Conservation (phyloP, 2,329 filamentous ascomycete species). For the Alternaria sp. region DNA sequence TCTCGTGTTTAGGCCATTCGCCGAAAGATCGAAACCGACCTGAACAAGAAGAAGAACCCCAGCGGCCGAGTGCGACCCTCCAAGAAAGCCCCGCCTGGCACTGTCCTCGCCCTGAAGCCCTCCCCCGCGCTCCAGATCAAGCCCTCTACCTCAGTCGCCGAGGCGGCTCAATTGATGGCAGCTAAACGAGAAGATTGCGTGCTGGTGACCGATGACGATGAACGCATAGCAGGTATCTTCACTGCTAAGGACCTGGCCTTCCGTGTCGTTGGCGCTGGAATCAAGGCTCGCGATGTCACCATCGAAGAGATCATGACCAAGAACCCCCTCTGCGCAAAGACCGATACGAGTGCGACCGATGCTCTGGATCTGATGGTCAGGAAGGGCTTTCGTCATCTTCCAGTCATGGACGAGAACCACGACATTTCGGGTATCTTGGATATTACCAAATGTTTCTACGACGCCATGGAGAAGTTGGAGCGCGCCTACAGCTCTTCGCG, state of each 20-base stretch:
- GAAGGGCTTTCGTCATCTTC: constrained; percentile 96
- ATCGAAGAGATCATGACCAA: constrained; percentile 99
- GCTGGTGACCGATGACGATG: constrained; percentile 95
- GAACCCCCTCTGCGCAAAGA: constrained; percentile 96
- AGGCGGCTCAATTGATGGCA: constrained; percentile 98
- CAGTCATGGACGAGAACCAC: constrained; percentile 99
- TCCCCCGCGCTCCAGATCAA: constrained; percentile 98
- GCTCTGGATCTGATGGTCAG: constrained; percentile 97
- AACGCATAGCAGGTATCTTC: constrained; percentile 97
- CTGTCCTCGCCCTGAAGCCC: constrained; percentile 92
- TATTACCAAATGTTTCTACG: constrained; percentile 99
- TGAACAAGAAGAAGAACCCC: constrained; percentile 94
- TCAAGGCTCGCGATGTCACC: constrained; percentile 88
- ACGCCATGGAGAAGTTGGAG: constrained; percentile 99
- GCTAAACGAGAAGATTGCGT: constrained; percentile 99
- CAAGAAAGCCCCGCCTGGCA: constrained; percentile 94
- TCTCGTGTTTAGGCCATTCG: constrained; percentile 79
- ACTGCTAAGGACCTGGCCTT: constrained; percentile 99
- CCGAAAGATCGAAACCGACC: constrained; percentile 93
- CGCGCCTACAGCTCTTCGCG: constrained; percentile 97
- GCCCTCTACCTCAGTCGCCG: constrained; percentile 89
- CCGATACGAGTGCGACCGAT: constrained; percentile 97
- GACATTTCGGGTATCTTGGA: constrained; percentile 98
- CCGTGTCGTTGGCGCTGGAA: constrained; percentile 88
- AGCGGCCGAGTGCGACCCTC: constrained; percentile 81